Evolutionary conservation across 1,139 yeast genomes (phyloP), one percentile per base, ranked within the genome.

Genomic region (Yamadazyma kanchanaburiensis): DNA sequence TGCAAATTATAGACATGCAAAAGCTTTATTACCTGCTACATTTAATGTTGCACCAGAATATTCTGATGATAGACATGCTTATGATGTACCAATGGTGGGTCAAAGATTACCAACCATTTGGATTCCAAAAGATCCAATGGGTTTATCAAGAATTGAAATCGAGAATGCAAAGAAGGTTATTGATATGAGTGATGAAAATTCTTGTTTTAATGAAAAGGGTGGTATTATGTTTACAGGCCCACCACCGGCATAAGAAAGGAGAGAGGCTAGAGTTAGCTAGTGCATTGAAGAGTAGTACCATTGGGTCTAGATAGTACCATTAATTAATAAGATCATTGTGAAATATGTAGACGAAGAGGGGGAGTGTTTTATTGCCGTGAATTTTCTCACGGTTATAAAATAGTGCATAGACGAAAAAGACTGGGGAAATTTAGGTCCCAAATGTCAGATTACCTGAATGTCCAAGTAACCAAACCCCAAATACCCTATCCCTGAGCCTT

Each of bases 51-150:
- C 58, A 27, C 57, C 69, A 0, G 49, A 46, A 5, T 45, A 31
- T 3, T 43, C 18, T 2, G 70, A 64, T 24, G 45, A 60, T 35
- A 62, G 54, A 34, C 64, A 65, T 31, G 69, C 71, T 4, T 91
- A 80, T 58, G 74, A 76, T 45, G 72, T 74, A 44, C 96, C 97
- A 2, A 81, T 85, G 3, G 76, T 80, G 7, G 61, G 74, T 13
- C 80, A 79, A 0, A 58, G 64, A 23, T 72, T 80, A 44, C 95
- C 95, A 4, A 65, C 70, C 15, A 63, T 91, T 13, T 91, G 98
- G 98, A 74, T 91, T 43, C 94, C 96, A 6, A 67, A 68, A 36
- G 98, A 91, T 57, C 78, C 84, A 6, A 74, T 77, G 70, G 97
- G 97, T 0, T 71, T 86, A 50, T 80, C 95, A 3, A 58, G 70